Evolutionary conservation across 768 basidiomycete genomes (phyloP).

Genomic region (Neoboletus subvelutipes): DNA sequence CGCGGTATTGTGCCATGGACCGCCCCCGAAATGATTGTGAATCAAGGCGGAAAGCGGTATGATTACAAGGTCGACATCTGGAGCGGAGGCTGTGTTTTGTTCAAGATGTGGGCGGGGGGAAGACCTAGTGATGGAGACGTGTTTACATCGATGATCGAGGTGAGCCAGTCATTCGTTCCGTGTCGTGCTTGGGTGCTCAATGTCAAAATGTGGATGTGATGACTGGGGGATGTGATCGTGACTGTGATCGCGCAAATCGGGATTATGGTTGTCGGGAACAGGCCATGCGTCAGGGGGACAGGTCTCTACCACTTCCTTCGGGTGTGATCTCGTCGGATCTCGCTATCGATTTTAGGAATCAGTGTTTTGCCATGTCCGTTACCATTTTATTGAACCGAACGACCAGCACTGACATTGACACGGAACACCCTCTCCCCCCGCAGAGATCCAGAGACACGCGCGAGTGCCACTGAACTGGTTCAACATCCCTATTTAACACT

Average conservation of each 20-base stretch:
- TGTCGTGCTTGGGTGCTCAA: too few species aligned
- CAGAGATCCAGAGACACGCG: conserved; percentile 79
- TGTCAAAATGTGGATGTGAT: too few species aligned
- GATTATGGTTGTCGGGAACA: background rate
- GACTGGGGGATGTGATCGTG: too few species aligned
- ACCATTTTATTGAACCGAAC: background rate
- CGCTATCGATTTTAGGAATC: conserved; percentile 78
- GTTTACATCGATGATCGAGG: too few species aligned
- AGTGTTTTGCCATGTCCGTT: conserved; percentile 77
- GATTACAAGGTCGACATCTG: conserved; percentile 96
- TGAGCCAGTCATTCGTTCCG: too few species aligned
- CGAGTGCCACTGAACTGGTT: conserved; percentile 71
- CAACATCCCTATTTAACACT: conserved; percentile 72
- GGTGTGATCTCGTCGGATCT: conserved; percentile 67
- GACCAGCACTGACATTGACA: background rate
- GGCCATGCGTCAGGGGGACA: conserved; percentile 72
- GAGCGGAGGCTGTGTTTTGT: conserved; percentile 91
- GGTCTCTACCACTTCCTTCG: conserved; percentile 80
- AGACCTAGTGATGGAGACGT: conserved; percentile 62
- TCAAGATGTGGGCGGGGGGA: conserved; percentile 94
- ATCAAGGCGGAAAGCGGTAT: conserved; percentile 73
- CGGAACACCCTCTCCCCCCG: background rate
- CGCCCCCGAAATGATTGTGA: conserved; percentile 87
- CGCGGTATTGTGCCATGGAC: conserved; percentile 98
- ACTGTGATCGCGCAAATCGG: too few species aligned